Evolutionary conservation across 352 stramenopile genomes (phyloP).

Genomic region (Pythium myriotylum): DNA sequence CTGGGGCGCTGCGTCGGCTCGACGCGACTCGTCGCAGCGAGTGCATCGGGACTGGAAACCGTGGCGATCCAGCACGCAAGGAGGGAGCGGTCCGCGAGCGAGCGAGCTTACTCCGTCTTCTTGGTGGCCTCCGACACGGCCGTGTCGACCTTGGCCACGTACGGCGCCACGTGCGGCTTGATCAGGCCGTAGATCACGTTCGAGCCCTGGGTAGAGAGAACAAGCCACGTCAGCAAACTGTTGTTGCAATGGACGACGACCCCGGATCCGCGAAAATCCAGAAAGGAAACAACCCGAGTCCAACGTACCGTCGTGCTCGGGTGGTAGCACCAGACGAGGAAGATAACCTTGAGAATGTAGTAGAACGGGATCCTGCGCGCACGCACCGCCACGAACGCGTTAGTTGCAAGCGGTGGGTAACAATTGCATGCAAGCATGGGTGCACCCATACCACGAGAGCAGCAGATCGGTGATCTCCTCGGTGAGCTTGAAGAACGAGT

Average conservation of each 20-base stretch:
- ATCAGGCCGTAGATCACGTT: constrained; percentile 86
- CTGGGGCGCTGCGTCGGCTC: neutral
- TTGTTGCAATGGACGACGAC: no score
- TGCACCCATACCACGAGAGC: constrained; percentile 64
- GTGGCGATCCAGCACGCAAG: no score
- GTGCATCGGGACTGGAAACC: neutral
- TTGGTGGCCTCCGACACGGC: constrained; percentile 56
- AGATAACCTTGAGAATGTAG: constrained; percentile 87
- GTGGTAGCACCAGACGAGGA: constrained; percentile 88
- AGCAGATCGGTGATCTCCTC: constrained; percentile 88
- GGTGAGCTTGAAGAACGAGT: constrained; percentile 96
- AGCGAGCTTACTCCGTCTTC: constrained; percentile 47
- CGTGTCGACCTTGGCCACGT: constrained; percentile 69
- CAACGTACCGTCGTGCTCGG: constrained; percentile 66
- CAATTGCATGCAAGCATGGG: neutral
- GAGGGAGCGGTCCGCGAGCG: neutral
- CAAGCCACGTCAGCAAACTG: neutral
- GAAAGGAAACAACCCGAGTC: no score
- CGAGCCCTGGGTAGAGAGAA: constrained; percentile 46
- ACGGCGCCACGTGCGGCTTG: constrained; percentile 80
- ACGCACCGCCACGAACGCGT: no score
- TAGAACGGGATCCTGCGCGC: constrained; percentile 76
- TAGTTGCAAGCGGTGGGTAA: no score
- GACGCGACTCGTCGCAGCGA: neutral
- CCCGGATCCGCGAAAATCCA: no score